Base-by-base conservation (phyloP, 2,329 filamentous ascomycete genomes). In the Helicocarpus griseus region DNA sequence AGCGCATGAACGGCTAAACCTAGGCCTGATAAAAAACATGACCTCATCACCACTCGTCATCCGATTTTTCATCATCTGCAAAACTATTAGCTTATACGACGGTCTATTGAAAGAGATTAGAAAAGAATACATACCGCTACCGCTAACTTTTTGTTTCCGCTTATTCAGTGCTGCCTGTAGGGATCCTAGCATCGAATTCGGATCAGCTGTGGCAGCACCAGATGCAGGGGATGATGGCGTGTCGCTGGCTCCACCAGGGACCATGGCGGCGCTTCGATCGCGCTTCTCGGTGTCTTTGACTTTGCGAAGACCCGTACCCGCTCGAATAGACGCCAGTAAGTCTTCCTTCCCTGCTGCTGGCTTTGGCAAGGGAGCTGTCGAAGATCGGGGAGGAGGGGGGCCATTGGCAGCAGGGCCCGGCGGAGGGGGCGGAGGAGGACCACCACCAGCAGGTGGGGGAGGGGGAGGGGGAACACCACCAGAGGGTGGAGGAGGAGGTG, bases 131-230 rank as follows among this genome's bases (percentile, higher is more conserved):
- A 82, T 81, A 96, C 91, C 91, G 77, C 88, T 95, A 67, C 87
- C 85, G 72, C 87, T 88, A 66, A 96, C 91, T 77, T 95, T 95
- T 69, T 89, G 82, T 76, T 96, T 96, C 68, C 91, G 79, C 72
- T 87, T 86, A 64, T 85, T 81, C 61, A 90, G 70, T 52, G 85
- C 86, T 54, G 82, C 85, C 54, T 87, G 87, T 60, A 95, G 72
- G 45, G 89, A 90, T 72, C 86, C 88, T 21, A 89, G 88, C 78
- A 96, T 81, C 33, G 81, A 83, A 51, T 82, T 72, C 31, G 61
- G 72, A 41, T 69, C 72, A 52, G 68, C 68, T 41, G 63, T 67
- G 33, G 70, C 80, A 9, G 80, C 78, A 17, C 75, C 77, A 40
- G 77, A 77, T 47, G 73, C 66, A 46, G 74, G 65, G 40, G 77